Percentiles rank a stretch among this genome's conserved stretches.
phyloP scores from a whole-genome alignment of 768 basidiomycete genomes.

The Agaricus subrufescens region DNA sequence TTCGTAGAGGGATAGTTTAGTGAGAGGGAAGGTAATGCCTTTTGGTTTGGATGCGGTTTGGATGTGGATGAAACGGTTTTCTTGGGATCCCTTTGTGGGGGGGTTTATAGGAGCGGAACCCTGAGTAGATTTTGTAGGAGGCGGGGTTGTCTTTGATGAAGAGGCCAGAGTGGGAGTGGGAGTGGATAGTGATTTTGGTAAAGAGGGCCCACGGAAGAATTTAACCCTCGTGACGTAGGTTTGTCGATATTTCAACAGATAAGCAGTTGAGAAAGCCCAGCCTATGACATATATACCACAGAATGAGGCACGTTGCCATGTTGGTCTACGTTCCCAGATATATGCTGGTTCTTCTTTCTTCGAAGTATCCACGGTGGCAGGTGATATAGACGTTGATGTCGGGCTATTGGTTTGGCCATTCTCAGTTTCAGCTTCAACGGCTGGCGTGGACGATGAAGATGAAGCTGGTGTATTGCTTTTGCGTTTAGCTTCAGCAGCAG shows the following conservation, averaged over 20 bases:
- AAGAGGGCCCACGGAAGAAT: conserved; percentile 26
- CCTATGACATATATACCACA: conserved; percentile 25
- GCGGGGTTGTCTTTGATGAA: too few species aligned
- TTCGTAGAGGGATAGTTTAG: conserved; percentile 20
- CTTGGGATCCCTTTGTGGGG: neutral
- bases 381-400: too few species aligned
- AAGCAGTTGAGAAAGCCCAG: conserved; percentile 25
- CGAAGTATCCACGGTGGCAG: too few species aligned
- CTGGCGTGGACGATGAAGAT: too few species aligned
- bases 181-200: conserved; percentile 14
- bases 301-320: conserved; percentile 27
- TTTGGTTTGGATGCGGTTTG: conserved; percentile 15
- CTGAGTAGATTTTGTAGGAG: too few species aligned
- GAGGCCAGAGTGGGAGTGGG: neutral
- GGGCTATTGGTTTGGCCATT: too few species aligned
- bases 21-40: conserved; percentile 22
- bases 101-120: conserved; percentile 6
- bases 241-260: conserved; percentile 11
- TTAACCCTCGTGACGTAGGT: conserved; percentile 21
- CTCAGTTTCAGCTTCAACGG: too few species aligned
- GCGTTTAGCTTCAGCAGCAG: conserved; percentile 1
- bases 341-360: conserved; percentile 5
- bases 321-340: conserved; percentile 24
- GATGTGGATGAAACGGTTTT: conserved; percentile 6
- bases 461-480: neutral